Evolutionary conservation across 2,329 filamentous ascomycete species (phyloP).

Genomic region (Cercospora zeina): DNA sequence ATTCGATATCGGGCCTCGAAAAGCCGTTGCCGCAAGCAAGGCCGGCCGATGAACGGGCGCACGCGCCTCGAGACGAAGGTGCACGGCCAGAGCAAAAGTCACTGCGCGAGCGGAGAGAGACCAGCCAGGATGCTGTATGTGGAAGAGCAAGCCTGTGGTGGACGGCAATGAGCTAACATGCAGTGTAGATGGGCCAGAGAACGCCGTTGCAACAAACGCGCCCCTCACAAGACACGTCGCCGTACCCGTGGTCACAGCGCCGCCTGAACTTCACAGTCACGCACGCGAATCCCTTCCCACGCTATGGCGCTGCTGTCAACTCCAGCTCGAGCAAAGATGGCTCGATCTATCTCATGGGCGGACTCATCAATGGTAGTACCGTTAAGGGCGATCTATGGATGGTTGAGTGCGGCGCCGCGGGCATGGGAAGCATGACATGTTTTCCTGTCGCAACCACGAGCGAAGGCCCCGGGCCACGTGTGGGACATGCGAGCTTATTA

Average conservation of each 20-base stretch:
- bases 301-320: conserved; percentile 97
- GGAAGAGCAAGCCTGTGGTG: background rate
- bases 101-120: conserved; percentile 31
- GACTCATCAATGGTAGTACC: conserved; percentile 88
- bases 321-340: conserved; percentile 91
- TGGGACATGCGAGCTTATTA: conserved; percentile 88
- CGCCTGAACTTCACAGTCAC: conserved; percentile 81
- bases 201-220: conserved; percentile 35
- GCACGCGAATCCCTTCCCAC: conserved; percentile 83
- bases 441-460: conserved; percentile 89
- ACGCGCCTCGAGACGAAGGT: conserved; percentile 22
- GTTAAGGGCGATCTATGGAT: conserved; percentile 98
- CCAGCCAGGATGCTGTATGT: conserved; percentile 33
- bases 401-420: conserved; percentile 74
- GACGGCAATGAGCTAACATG: conserved; percentile 44
- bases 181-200: conserved; percentile 27
- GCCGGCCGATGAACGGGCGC: conserved; percentile 25
- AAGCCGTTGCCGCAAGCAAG: conserved; percentile 17
- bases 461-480: conserved; percentile 90
- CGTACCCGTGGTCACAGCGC: conserved; percentile 95
- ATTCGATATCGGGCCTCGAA: conserved; percentile 26
- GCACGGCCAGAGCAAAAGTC: conserved; percentile 32
- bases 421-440: conserved; percentile 72
- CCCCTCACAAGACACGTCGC: conserved; percentile 63
- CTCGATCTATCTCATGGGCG: conserved; percentile 96